These are phyloP conservation scores for Platanus orientalis DNA, from an alignment of 164 flowering plant species.

Conservation along the genomic window DNA sequence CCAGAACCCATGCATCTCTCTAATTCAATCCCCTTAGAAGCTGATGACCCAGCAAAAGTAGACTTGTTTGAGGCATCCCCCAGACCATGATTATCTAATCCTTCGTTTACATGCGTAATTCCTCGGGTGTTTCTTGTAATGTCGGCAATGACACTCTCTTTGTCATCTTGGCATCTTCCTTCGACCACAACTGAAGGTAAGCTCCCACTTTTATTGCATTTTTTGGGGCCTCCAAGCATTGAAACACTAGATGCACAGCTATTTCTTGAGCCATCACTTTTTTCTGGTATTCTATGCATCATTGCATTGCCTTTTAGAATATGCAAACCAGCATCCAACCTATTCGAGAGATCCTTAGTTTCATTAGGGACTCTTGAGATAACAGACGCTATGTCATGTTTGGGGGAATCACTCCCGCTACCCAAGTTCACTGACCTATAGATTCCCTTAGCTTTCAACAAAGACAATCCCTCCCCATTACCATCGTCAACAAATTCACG, in stretches of 20 bases:
- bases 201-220: constrained; percentile 7
- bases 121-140: background rate
- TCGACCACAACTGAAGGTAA: constrained; percentile 2
- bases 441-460: constrained; percentile 14
- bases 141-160: constrained; percentile 3
- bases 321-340: constrained; percentile 9
- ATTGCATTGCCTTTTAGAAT: constrained; percentile 5
- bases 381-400: constrained; percentile 7
- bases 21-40: constrained; percentile 30
- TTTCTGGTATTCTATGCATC: constrained; percentile 11
- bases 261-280: constrained; percentile 23
- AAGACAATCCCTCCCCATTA: background rate
- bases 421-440: background rate
- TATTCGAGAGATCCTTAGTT: constrained; percentile 5
- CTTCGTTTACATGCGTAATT: constrained; percentile 8
- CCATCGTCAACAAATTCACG: constrained; percentile 9
- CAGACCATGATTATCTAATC: constrained; percentile 3
- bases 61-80: constrained; percentile 16
- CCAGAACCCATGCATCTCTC: constrained; percentile 32
- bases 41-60: constrained; percentile 30
- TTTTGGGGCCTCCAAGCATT: constrained; percentile 10
- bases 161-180: constrained; percentile 14
- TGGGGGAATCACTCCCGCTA: constrained; percentile 3
- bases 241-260: constrained; percentile 19
- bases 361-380: constrained; percentile 10